Percentiles rank a stretch among this genome's conserved stretches.
phyloP scores from a whole-genome alignment of 2,329 filamentous ascomycete species.

The Zymoseptoria passerinii region DNA sequence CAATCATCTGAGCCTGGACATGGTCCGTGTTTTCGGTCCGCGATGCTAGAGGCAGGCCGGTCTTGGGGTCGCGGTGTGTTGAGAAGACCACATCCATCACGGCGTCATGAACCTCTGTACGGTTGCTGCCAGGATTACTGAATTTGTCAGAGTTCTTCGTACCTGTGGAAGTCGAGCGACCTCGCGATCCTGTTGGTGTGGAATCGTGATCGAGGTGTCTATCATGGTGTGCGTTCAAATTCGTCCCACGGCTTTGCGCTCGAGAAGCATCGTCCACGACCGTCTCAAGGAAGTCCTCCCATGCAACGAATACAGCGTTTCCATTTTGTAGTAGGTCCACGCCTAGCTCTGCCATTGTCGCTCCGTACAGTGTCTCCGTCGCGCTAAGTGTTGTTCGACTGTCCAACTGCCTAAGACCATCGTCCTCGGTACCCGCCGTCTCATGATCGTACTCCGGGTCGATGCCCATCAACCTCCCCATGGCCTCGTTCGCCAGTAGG shows the following conservation, averaged over 20 bases:
- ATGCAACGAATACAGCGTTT: conserved; percentile 42
- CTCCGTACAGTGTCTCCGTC: conserved; percentile 55
- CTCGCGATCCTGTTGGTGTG: conserved; percentile 13
- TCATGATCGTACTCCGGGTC: conserved; percentile 28
- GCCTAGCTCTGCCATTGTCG: conserved; percentile 60
- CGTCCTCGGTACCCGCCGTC: conserved; percentile 6
- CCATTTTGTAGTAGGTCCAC: conserved; percentile 67
- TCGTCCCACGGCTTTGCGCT: conserved; percentile 21
- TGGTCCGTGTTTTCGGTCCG: conserved; percentile 26
- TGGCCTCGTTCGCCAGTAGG: conserved; percentile 65
- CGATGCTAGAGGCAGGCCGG: conserved; percentile 32
- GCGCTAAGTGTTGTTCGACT: conserved; percentile 32
- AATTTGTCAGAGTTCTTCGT: conserved; percentile 4
- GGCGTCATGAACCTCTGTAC: conserved; percentile 48
- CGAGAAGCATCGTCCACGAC: conserved; percentile 34
- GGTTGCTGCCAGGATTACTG: conserved; percentile 25
- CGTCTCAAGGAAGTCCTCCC: conserved; percentile 42
- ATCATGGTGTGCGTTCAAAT: conserved; percentile 22
- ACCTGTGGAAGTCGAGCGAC: conserved; percentile 15
- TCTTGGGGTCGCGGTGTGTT: conserved; percentile 34
- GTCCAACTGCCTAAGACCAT: conserved; percentile 12
- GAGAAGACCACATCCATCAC: conserved; percentile 61
- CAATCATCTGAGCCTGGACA: conserved; percentile 63
- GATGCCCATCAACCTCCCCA: conserved; percentile 60
- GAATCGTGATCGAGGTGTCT: conserved; percentile 12